Conservation (phyloP, 768 basidiomycete species). For the Hygrocybe coccinea region DNA sequence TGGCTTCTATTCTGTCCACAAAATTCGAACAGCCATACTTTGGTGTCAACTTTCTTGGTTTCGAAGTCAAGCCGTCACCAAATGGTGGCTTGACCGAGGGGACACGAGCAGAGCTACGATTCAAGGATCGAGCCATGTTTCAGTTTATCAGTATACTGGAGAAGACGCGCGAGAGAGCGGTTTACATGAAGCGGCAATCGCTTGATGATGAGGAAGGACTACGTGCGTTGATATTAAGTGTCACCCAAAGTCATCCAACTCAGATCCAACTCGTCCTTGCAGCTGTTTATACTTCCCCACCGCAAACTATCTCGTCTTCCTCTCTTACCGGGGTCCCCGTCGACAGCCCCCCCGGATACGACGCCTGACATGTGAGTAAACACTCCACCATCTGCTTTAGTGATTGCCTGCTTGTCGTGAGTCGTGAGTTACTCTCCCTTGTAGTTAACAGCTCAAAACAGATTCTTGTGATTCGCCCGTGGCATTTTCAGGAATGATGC, state of each 20-base stretch:
- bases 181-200: constrained; percentile 62
- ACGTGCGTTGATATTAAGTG: constrained; percentile 42
- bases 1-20: constrained; percentile 60
- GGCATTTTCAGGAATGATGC: no score
- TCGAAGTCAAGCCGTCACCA: constrained; percentile 62
- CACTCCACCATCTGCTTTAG: no score
- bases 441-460: no score
- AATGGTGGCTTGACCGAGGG: constrained; percentile 65
- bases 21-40: constrained; percentile 72
- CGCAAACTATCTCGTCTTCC: constrained; percentile 33
- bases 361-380: constrained; percentile 23
- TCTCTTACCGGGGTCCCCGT: constrained; percentile 38
- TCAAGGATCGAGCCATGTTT: constrained; percentile 65
- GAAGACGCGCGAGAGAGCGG: constrained; percentile 67
- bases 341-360: constrained; percentile 52
- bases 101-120: constrained; percentile 61
- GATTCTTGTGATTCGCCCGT: no score
- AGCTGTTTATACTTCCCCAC: constrained; percentile 47
- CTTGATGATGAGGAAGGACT: constrained; percentile 54
- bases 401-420: no score
- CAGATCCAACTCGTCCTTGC: not conserved
- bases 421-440: no score
- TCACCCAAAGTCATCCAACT: not conserved
- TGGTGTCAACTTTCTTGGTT: constrained; percentile 57
- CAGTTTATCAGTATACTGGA: constrained; percentile 67